Base-by-base conservation (phyloP, 2,329 filamentous ascomycete species). In the Stylonectria norvegica region DNA sequence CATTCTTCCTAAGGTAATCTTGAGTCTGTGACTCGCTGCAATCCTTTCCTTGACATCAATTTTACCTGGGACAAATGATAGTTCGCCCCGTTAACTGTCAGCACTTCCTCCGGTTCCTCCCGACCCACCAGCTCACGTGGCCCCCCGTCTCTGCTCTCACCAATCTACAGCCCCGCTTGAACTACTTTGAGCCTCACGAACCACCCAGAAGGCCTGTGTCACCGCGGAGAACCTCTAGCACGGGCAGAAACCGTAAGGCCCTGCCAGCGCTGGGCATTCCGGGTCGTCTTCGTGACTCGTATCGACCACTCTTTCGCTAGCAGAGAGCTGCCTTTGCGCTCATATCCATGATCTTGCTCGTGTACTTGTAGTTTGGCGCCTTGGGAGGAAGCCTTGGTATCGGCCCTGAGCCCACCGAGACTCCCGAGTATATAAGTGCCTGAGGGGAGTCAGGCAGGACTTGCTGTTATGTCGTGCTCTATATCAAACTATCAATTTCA, bases 261-360 rank as follows among this genome's bases (percentile, higher is more conserved):
- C 31, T 29, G 19, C 35, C 23, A 20, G 39, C 36, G 34, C 35
- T 39, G 20, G 14, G 18, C 27, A 33, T 34, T 45, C 53, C 53
- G 53, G 45, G 45, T 47, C 43, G 41, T 56, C 41, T 55, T 56
- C 53, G 53, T 56, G 42, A 22, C 30, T 48, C 38, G 39, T 49
- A 45, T 46, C 20, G 33, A 18, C 14, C 9, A 32, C 11, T 34
- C 27, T 41, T 32, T 31, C 17, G 47, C 30, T 38, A 50, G 43
- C 44, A 5, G 39, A 47, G 29, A 19, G 30, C 23, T 34, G 25
- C 36, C 27, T 40, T 45, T 20, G 20, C 37, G 32, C 36, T 42
- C 35, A 41, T 43, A 29, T 34, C n/a, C n/a, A n/a, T n/a, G n/a
- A n/a, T n/a, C 36, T 42, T 28, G 28, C 35, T 40, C 37, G 6